Percentiles rank a stretch among this genome's conserved stretches.
phyloP scores from a whole-genome alignment of 1,284 basidiomycete species.

The Mycena sp. region DNA sequence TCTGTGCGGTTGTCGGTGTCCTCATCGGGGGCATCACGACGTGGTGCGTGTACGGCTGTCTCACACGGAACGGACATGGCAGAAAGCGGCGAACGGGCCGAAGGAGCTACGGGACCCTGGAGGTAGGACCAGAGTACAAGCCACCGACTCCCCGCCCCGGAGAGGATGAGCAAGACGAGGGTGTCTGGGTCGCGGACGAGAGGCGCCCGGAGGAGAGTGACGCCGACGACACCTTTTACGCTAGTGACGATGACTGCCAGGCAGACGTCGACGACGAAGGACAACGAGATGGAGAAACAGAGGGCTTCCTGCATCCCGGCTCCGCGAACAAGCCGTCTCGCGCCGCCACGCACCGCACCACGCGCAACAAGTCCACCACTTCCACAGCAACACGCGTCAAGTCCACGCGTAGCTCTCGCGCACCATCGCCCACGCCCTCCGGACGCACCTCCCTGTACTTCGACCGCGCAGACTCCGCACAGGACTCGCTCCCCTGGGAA shows the following conservation, averaged over 20 bases:
- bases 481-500: constrained; percentile 27
- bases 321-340: constrained; percentile 5
- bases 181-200: constrained; percentile 23
- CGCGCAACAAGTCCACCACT: constrained; percentile 14
- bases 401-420: too few relatives aligned
- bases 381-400: not conserved
- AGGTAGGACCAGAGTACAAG: constrained; percentile 29
- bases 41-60: constrained; percentile 30
- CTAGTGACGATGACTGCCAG: too few relatives aligned
- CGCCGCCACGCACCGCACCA: constrained; percentile 10
- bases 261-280: not conserved
- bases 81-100: constrained; percentile 17
- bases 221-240: not conserved
- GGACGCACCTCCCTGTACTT: constrained; percentile 30
- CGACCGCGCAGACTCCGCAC: constrained; percentile 21
- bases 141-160: constrained; percentile 16
- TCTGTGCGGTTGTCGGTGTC: constrained; percentile 24
- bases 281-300: constrained; percentile 13
- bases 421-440: constrained; percentile 25
- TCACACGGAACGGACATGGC: constrained; percentile 17
- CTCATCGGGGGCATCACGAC: constrained; percentile 27
- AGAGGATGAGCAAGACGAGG: constrained; percentile 12
- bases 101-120: constrained; percentile 28
- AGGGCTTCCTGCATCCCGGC: constrained; percentile 25
- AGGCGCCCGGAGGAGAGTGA: constrained; percentile 11